These are phyloP conservation scores for Solanum neorickii DNA, from an alignment of 257 asterid genomes.

Conservation along the genomic window DNA sequence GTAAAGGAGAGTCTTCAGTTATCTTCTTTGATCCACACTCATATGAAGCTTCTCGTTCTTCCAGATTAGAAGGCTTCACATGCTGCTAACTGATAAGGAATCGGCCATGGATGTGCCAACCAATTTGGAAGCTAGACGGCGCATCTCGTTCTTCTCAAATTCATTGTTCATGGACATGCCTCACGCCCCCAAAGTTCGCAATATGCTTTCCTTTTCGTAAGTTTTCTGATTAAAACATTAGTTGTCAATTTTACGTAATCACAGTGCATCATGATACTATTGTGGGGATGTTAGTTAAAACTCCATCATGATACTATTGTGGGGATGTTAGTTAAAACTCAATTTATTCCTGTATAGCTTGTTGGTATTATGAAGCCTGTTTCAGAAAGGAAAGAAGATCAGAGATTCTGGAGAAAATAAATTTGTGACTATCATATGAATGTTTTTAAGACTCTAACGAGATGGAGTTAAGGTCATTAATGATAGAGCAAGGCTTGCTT, in stretches of 20 bases:
- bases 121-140: slow-evolving; percentile 88
- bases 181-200: slow-evolving; percentile 90
- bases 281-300: not conserved
- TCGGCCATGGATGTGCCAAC: slow-evolving; percentile 99
- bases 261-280: not conserved
- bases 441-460: not conserved
- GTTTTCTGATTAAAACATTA: slow-evolving; percentile 8
- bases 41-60: slow-evolving; percentile 2
- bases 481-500: not conserved
- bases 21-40: not conserved
- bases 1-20: not conserved
- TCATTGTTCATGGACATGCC: slow-evolving; percentile 99
- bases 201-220: slow-evolving; percentile 97
- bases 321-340: not conserved
- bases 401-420: not conserved
- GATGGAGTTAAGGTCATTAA: not conserved
- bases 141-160: slow-evolving; percentile 94
- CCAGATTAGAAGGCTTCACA: slow-evolving; percentile 84
- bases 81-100: slow-evolving; percentile 88
- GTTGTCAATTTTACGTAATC: not conserved
- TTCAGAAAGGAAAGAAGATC: not conserved
- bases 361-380: not conserved
- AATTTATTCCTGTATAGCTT: not conserved
- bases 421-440: not conserved
- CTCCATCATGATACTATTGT: not conserved